Evolutionary conservation across 768 basidiomycete species (phyloP), one percentile per base, ranked within the genome.

Genomic region (Cystobasidium tubakii): DNA sequence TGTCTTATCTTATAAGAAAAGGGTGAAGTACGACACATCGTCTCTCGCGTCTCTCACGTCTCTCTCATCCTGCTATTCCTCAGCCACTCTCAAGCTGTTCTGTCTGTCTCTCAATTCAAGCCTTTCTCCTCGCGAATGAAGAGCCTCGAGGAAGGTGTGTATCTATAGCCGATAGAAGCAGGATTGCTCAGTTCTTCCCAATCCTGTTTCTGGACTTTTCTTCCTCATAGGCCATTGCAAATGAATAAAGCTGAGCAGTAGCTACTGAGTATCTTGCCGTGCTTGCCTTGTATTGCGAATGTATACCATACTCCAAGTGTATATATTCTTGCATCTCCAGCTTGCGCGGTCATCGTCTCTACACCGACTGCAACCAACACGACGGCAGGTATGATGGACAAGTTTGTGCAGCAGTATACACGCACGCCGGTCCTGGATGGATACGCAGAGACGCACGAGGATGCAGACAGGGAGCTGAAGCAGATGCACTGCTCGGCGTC

Each of bases 351-450:
- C 7, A 9, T 50, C 46, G 7, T 21, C 46, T n/a, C 12, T 50
- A 39, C 39, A 39, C 46, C 46, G n/a, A 50, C 46, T 23, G 13
- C 15, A 13, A 15, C 57, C 15, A 62, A n/a, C 15, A 13, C 31
- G 10, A 62, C 57, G 3, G 23, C 34, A 36, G 15, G 3, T 3
- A 67, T 13, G 44, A 71, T 71, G 69, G 69, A 71, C 69, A 55
- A 43, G 33, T 60, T 71, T 23, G 69, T 71, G n/a, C 29, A 55
- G 33, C 54, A 39, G 33, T 71, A 71, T 25, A 27, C 69, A 13
- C 34, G 33, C 29, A 71, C 69, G 21, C 69, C 69, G 10, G 33
- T 46, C 3, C 25, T 67, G 43, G 27, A 36, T 27, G 66, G 44
- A 15, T 54, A 7, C 50, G 21, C 44, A 34, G 69, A 44, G 50